A percentile compares a stretch with the other conserved stretches of the same genome.
These are phyloP conservation scores for Hypoxylon sp. DNA, from an alignment of 2,329 filamentous ascomycete species.

Conservation along the genomic window DNA sequence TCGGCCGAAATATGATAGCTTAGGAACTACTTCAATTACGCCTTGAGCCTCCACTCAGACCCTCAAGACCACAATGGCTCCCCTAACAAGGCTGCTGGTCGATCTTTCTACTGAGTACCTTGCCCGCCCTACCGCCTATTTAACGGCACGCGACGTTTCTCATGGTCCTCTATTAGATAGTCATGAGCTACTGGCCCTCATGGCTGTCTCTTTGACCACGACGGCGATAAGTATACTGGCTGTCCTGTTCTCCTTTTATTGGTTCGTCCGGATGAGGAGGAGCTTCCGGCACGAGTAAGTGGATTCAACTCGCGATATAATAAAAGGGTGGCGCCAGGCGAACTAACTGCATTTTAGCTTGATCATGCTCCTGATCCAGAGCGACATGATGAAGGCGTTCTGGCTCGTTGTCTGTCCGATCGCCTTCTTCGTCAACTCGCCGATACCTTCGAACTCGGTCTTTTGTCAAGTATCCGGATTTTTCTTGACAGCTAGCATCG, in stretches of 20 bases:
- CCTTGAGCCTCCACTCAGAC: conserved; percentile 26
- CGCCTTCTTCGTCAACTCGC: conserved; percentile 65
- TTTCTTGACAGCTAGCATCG: conserved; percentile 73
- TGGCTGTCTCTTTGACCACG: conserved; percentile 57
- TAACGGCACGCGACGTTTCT: conserved; percentile 28
- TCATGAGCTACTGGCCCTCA: conserved; percentile 46
- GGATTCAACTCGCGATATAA: background rate
- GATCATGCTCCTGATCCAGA: conserved; percentile 78
- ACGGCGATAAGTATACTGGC: conserved; percentile 67
- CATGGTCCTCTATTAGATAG: conserved; percentile 16
- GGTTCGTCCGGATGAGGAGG: conserved; percentile 79
- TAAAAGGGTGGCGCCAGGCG: background rate
- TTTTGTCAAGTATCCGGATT: conserved; percentile 79
- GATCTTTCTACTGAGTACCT: conserved; percentile 19
- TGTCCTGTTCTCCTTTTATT: conserved; percentile 71
- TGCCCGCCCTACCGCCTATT: conserved; percentile 16
- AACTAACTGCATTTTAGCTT: conserved; percentile 61
- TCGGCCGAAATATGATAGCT: conserved; percentile 33
- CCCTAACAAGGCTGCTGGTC: conserved; percentile 28
- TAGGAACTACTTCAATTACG: conserved; percentile 17
- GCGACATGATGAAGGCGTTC: conserved; percentile 76
- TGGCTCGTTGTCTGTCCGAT: conserved; percentile 76
- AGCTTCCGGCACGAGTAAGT: conserved; percentile 78
- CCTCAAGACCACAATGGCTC: conserved; percentile 41
- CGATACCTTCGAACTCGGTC: conserved; percentile 60